Evolutionary conservation across 345 rosid species (phyloP).

Genomic region (Geranium brycei): DNA sequence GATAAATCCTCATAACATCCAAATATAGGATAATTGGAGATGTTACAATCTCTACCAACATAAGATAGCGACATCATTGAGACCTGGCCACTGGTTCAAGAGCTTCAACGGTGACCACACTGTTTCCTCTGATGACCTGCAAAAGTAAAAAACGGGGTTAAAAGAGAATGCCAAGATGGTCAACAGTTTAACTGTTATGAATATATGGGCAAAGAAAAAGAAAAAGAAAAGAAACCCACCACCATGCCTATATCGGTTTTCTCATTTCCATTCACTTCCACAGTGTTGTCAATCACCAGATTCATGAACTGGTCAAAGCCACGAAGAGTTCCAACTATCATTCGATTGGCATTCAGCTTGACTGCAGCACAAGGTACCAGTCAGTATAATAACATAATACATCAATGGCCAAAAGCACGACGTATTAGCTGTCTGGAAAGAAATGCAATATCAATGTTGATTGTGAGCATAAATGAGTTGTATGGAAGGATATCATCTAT

Average conservation of each 20-base stretch:
- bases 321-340: constrained; percentile 18
- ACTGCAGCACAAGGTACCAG: constrained; percentile 7
- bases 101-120: constrained; percentile 19
- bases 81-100: constrained; percentile 17
- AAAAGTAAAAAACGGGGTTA: not conserved
- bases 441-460: no score
- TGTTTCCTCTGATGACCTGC: constrained; percentile 22
- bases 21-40: not conserved
- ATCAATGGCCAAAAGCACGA: not conserved
- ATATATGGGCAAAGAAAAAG: not conserved
- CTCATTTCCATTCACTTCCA: constrained; percentile 22
- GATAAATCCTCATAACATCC: not conserved
- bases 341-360: constrained; percentile 19
- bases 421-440: no score
- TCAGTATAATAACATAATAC: not conserved
- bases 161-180: not conserved
- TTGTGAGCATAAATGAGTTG: no score
- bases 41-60: not conserved
- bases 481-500: no score
- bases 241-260: constrained; percentile 17
- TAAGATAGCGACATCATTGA: not conserved
- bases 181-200: not conserved
- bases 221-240: constrained; percentile 9
- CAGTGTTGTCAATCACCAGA: constrained; percentile 19
- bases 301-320: constrained; percentile 23